phyloP scores from a whole-genome alignment of 2,329 filamentous ascomycete species.

The Aspergillus sp. region DNA sequence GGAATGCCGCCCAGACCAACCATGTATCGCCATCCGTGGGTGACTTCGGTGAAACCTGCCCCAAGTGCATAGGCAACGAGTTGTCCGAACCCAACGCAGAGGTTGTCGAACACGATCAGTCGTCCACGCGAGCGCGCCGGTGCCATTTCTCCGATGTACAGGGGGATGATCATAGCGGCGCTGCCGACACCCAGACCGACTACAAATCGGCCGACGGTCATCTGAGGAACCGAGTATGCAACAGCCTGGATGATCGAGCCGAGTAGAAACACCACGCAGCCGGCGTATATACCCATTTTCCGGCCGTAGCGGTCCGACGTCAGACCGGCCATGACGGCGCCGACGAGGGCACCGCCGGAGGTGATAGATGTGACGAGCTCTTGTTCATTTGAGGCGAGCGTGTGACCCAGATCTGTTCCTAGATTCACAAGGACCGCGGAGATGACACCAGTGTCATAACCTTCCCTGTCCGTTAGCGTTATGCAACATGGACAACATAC shows the following conservation, averaged over 20 bases:
- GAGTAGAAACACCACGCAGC: conserved; percentile 32
- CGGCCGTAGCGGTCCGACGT: conserved; percentile 20
- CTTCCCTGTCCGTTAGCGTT: conserved; percentile 7
- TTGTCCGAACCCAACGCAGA: conserved; percentile 34
- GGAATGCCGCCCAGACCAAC: conserved; percentile 43
- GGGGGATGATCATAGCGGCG: conserved; percentile 42
- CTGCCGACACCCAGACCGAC: conserved; percentile 45
- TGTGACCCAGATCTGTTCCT: conserved; percentile 29
- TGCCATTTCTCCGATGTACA: conserved; percentile 15
- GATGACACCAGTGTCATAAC: conserved; percentile 43
- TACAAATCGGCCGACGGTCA: conserved; percentile 40
- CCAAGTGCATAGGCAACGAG: conserved; percentile 35
- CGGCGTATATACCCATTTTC: conserved; percentile 6
- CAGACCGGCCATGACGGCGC: conserved; percentile 31
- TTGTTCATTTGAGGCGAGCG: conserved; percentile 36
- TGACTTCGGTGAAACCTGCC: conserved; percentile 34
- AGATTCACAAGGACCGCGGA: conserved; percentile 36
- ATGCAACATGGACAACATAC: not conserved
- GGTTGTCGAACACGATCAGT: conserved; percentile 15
- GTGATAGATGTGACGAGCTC: conserved; percentile 47
- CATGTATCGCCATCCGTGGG: conserved; percentile 46
- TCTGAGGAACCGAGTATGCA: conserved; percentile 34
- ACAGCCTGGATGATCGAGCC: conserved; percentile 32
- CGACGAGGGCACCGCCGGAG: conserved; percentile 42
- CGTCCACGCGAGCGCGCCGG: conserved; percentile 12